Evolutionary conservation across 805 yeast species (phyloP).

Genomic region (Monosporozyma servazzii): DNA sequence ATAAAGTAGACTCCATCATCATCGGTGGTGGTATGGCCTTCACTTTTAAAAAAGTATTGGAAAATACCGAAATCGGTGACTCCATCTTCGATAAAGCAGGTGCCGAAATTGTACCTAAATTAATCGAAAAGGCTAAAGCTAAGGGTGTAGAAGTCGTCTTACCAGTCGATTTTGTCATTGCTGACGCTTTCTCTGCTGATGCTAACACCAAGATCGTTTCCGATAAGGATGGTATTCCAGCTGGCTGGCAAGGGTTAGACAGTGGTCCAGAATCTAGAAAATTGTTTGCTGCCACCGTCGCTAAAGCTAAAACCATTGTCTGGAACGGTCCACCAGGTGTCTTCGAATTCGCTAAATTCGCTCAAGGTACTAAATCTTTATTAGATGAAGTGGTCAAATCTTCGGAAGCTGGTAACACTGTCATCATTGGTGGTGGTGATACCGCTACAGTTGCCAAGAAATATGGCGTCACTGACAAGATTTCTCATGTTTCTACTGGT

Average conservation of each 20-base stretch:
- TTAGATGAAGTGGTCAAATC: conserved; percentile 84
- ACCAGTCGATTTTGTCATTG: conserved; percentile 95
- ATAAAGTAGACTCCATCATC: conserved; percentile 89
- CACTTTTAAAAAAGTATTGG: conserved; percentile 93
- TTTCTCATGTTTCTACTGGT: conserved; percentile 98
- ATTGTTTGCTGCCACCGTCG: conserved; percentile 74
- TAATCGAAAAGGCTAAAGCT: conserved; percentile 92
- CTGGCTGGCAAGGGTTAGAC: conserved; percentile 93
- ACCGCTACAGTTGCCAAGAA: conserved; percentile 99
- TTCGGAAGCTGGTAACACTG: conserved; percentile 83
- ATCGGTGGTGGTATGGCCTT: conserved; percentile 99
- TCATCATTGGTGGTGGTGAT: conserved; percentile 98
- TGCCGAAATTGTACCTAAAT: conserved; percentile 86
- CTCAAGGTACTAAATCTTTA: conserved; percentile 84
- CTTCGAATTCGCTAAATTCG: conserved; percentile 89
- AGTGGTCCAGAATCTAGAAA: conserved; percentile 84
- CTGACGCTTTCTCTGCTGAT: conserved; percentile 87
- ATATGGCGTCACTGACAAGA: conserved; percentile 91
- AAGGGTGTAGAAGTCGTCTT: conserved; percentile 88
- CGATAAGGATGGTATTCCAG: conserved; percentile 88
- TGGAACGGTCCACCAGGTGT: conserved; percentile 99
- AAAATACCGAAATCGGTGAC: conserved; percentile 80
- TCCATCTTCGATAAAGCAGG: conserved; percentile 93
- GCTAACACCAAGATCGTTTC: conserved; percentile 82
- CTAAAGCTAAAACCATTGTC: conserved; percentile 92